These are phyloP conservation scores for Raphanus hybrid DNA, from an alignment of 441 rosid species.

Conservation along the genomic window DNA sequence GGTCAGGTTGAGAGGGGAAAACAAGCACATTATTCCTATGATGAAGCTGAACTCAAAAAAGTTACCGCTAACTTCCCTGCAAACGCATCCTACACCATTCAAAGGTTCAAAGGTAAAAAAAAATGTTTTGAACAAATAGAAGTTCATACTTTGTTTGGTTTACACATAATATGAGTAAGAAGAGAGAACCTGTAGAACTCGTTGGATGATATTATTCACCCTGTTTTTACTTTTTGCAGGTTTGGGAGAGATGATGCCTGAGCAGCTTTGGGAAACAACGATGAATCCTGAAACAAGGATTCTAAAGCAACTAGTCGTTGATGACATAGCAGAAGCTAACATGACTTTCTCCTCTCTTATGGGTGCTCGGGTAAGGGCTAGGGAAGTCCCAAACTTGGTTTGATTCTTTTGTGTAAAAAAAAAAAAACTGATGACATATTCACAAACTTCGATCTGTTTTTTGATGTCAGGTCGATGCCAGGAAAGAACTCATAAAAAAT, in stretches of 20 bases:
- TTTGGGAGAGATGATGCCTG: constrained; percentile 98
- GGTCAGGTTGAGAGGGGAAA: constrained; percentile 89
- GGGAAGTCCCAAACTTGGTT: not conserved
- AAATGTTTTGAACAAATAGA: not conserved
- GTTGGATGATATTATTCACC: not conserved
- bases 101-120: constrained; percentile 86
- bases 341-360: constrained; percentile 79
- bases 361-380: constrained; percentile 76
- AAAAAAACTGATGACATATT: not conserved
- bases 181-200: not conserved
- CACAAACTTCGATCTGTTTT: not conserved
- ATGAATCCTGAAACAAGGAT: constrained; percentile 78
- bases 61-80: constrained; percentile 63
- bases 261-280: constrained; percentile 91
- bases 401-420: not conserved
- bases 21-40: constrained; percentile 70
- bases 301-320: constrained; percentile 72
- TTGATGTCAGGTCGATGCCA: constrained; percentile 64
- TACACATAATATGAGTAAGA: not conserved
- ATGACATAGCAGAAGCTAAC: constrained; percentile 76
- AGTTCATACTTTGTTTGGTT: not conserved
- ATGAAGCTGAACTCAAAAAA: constrained; percentile 65
- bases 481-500: constrained; percentile 75
- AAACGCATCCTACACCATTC: constrained; percentile 85
- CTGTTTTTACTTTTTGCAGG: constrained; percentile 46